Percentiles rank a stretch among this genome's conserved stretches.
Conservation (phyloP, 2,329 filamentous ascomycete genomes). For the Amesomyces nigricolor region DNA sequence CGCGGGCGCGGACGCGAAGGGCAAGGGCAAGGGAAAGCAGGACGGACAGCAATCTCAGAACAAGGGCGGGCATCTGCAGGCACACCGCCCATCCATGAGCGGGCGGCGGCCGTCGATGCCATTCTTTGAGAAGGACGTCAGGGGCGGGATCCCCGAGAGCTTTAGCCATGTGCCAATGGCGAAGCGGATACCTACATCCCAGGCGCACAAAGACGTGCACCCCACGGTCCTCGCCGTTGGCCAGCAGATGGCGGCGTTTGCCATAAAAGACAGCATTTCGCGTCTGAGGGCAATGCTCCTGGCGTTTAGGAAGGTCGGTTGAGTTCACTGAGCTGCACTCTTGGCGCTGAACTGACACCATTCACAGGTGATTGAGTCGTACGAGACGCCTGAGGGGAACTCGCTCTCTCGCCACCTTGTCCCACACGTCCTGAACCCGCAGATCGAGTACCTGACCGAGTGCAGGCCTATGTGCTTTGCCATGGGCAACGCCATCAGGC, state of each 20-base stretch:
- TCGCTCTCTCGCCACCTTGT: slow-evolving; percentile 88
- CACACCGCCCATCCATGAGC: slow-evolving; percentile 33
- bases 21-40: slow-evolving; percentile 44
- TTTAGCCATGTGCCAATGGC: slow-evolving; percentile 80
- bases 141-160: slow-evolving; percentile 61
- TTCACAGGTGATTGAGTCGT: slow-evolving; percentile 77
- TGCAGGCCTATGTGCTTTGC: slow-evolving; percentile 94
- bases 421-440: slow-evolving; percentile 82
- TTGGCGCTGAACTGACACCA: slow-evolving; percentile 7
- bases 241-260: slow-evolving; percentile 84
- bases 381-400: slow-evolving; percentile 77
- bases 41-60: slow-evolving; percentile 33
- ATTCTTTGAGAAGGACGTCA: slow-evolving; percentile 49
- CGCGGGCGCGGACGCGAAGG: slow-evolving; percentile 38
- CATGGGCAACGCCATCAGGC: slow-evolving; percentile 94
- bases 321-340: fast-evolving
- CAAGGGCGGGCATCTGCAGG: slow-evolving; percentile 28
- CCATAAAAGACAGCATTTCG: slow-evolving; percentile 82
- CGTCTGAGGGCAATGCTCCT: slow-evolving; percentile 81
- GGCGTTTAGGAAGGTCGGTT: slow-evolving; percentile 73
- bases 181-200: slow-evolving; percentile 47
- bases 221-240: slow-evolving; percentile 79
- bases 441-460: slow-evolving; percentile 90
- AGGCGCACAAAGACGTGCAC: slow-evolving; percentile 73
- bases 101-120: slow-evolving; percentile 34